Conservation (phyloP, 2,329 filamentous ascomycete species). For the Diaporthe amygdali region DNA sequence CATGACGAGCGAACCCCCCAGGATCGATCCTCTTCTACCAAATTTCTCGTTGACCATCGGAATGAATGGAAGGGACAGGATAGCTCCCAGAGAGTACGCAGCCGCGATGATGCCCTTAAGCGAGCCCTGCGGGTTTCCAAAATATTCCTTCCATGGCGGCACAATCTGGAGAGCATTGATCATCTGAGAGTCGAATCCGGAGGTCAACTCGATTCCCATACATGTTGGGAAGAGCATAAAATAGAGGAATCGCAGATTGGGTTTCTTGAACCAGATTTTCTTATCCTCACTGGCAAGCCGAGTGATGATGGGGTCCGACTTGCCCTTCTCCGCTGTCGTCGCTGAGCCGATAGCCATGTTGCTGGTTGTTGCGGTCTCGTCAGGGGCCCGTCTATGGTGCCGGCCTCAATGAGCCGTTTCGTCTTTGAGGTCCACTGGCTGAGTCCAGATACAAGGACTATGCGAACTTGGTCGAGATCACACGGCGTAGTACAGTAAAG, state of each 20-base stretch:
- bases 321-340: slow-evolving; percentile 19
- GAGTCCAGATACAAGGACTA: neutral
- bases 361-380: neutral
- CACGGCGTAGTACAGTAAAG: neutral
- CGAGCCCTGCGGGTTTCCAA: slow-evolving; percentile 48
- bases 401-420: neutral
- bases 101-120: slow-evolving; percentile 61
- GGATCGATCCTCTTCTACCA: slow-evolving; percentile 63
- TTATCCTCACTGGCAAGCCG: slow-evolving; percentile 45
- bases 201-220: slow-evolving; percentile 63
- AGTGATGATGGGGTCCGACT: slow-evolving; percentile 33
- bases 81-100: slow-evolving; percentile 64
- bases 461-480: neutral
- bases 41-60: slow-evolving; percentile 59
- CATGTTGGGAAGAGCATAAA: slow-evolving; percentile 63
- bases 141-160: slow-evolving; percentile 45
- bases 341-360: slow-evolving; percentile 19
- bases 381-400: neutral
- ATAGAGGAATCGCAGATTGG: slow-evolving; percentile 62
- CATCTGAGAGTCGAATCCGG: slow-evolving; percentile 51
- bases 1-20: slow-evolving; percentile 61
- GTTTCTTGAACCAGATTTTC: slow-evolving; percentile 61
- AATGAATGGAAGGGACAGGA: slow-evolving; percentile 63
- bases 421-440: neutral
- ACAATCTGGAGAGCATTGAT: slow-evolving; percentile 51